Conservation (phyloP, 148 eudicot species). For the Camellia sinensis region DNA sequence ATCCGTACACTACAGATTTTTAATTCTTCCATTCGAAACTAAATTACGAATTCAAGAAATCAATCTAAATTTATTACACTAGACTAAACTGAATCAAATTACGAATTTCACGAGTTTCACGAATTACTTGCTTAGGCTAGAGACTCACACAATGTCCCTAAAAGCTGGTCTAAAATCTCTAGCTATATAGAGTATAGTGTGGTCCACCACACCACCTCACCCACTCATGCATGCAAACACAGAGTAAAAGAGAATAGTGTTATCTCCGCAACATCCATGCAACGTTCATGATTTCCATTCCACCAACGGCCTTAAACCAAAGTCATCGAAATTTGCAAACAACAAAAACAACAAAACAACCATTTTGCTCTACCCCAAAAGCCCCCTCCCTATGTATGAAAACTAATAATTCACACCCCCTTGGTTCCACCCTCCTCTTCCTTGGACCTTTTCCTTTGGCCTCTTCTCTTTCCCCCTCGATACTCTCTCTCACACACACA, state of each 20-base stretch:
- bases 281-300: constrained; percentile 15
- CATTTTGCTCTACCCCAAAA: constrained; percentile 16
- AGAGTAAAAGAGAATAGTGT: not conserved
- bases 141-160: not conserved
- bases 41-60: no score
- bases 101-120: no score
- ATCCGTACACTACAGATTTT: no score
- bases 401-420: constrained; percentile 1
- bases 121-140: no score
- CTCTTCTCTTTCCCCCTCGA: constrained; percentile 13
- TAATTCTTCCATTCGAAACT: no score
- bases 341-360: constrained; percentile 23
- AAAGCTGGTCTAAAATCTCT: not conserved
- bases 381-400: not conserved
- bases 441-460: constrained; percentile 35
- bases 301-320: constrained; percentile 15
- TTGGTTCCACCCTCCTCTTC: constrained; percentile 21
- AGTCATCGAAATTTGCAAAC: constrained; percentile 8
- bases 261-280: not conserved
- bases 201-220: not conserved
- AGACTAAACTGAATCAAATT: no score
- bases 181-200: not conserved
- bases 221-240: not conserved
- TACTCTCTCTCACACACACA: not conserved
- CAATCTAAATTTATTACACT: no score